A percentile compares a stretch with the other conserved stretches of the same genome.
Evolutionary conservation across 2,329 filamentous ascomycete species (phyloP).

Genomic region (Colletotrichum gigasporum): DNA sequence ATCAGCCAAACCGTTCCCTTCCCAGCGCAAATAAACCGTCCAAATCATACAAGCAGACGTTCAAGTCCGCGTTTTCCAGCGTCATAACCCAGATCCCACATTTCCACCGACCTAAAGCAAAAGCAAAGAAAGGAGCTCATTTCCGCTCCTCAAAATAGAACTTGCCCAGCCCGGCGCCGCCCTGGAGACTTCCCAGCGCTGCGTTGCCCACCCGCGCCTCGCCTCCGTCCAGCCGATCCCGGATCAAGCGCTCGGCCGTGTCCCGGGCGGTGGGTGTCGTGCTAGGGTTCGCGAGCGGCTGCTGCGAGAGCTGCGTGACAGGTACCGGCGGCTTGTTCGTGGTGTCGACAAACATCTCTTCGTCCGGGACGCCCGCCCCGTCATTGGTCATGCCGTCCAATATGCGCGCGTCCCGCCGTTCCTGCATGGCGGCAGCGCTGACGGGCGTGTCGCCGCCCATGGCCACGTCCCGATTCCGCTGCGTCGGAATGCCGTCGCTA

Average conservation of each 20-base stretch:
- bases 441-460: constrained; percentile 51
- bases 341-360: constrained; percentile 70
- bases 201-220: constrained; percentile 50
- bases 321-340: constrained; percentile 67
- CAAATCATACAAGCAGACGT: constrained; percentile 14
- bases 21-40: neutral
- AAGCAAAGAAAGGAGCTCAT: neutral
- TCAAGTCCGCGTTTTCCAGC: neutral
- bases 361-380: constrained; percentile 55
- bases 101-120: neutral
- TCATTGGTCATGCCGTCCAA: constrained; percentile 73
- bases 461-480: constrained; percentile 45
- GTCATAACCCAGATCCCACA: neutral
- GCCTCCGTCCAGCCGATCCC: constrained; percentile 65
- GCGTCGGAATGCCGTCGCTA: constrained; percentile 52
- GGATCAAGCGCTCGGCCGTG: constrained; percentile 71
- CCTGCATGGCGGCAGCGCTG: constrained; percentile 57
- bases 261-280: constrained; percentile 51
- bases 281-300: constrained; percentile 32
- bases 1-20: constrained; percentile 1
- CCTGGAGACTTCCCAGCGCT: constrained; percentile 53
- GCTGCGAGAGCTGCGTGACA: constrained; percentile 44
- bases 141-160: constrained; percentile 69
- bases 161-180: constrained; percentile 60
- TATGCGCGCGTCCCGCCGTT: constrained; percentile 70